These are phyloP conservation scores for Eucalyptus melliodora DNA, from an alignment of 345 rosid species.

Conservation along the genomic window DNA sequence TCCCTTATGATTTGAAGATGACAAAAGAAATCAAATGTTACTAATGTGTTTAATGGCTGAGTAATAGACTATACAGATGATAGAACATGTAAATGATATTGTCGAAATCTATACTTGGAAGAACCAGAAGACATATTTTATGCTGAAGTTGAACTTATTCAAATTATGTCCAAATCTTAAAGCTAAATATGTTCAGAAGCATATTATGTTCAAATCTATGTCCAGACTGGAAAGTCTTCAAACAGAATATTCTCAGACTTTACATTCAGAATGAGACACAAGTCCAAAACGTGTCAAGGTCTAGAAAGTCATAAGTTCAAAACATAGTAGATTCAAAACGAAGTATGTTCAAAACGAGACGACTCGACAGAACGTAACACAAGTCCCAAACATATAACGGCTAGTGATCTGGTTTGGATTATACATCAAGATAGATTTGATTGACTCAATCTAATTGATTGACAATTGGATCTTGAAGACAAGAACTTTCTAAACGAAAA, in stretches of 20 bases:
- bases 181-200: rapidly evolving
- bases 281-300: rapidly evolving
- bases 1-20: no score
- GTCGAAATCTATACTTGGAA: no score
- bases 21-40: rapidly evolving
- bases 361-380: rapidly evolving
- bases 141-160: no score
- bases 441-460: no score
- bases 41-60: no score
- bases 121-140: rapidly evolving
- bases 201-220: no score
- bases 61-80: rapidly evolving
- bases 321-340: rapidly evolving
- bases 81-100: rapidly evolving
- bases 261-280: no score
- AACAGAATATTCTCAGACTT: no score
- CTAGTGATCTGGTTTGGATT: no score
- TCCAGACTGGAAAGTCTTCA: rapidly evolving
- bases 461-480: rapidly evolving
- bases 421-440: rapidly evolving
- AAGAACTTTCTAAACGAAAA: no score
- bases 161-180: rapidly evolving
- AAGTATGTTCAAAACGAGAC: no score
- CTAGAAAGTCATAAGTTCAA: rapidly evolving
- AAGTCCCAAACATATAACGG: no score